phyloP scores from a whole-genome alignment of 2,329 filamentous ascomycete genomes.

The Eutypa lata region DNA sequence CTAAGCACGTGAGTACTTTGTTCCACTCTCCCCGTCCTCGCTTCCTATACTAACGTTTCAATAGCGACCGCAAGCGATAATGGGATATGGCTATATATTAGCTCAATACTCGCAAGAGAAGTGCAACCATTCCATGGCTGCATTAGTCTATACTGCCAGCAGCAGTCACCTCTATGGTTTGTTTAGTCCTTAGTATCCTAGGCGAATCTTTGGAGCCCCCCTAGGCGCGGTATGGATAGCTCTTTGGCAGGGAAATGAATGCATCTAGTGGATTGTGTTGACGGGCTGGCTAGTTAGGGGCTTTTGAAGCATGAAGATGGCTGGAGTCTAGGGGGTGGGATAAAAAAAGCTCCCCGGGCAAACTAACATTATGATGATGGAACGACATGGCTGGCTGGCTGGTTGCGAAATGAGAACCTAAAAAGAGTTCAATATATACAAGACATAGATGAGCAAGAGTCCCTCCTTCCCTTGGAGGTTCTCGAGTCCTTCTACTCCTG shows the following conservation, averaged over 20 bases:
- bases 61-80: constrained; percentile 32
- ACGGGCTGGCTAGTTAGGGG: no score
- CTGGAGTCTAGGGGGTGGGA: not conserved
- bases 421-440: not conserved
- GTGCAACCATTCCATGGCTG: constrained; percentile 6
- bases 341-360: not conserved
- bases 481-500: not conserved
- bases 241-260: constrained; percentile 9
- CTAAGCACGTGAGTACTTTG: constrained; percentile 88
- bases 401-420: not conserved
- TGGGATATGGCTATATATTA: constrained; percentile 14
- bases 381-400: no score
- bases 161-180: not conserved
- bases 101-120: constrained; percentile 11
- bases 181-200: no score
- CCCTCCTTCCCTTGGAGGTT: not conserved
- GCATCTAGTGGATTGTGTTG: no score
- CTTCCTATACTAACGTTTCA: constrained; percentile 4
- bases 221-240: not conserved
- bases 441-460: not conserved
- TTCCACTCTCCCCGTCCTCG: not conserved
- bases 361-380: not conserved
- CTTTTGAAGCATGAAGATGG: no score
- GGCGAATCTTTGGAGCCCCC: not conserved
- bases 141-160: not conserved